Conservation (phyloP, 495 filamentous ascomycete species). For the Ramalina intermedia region DNA sequence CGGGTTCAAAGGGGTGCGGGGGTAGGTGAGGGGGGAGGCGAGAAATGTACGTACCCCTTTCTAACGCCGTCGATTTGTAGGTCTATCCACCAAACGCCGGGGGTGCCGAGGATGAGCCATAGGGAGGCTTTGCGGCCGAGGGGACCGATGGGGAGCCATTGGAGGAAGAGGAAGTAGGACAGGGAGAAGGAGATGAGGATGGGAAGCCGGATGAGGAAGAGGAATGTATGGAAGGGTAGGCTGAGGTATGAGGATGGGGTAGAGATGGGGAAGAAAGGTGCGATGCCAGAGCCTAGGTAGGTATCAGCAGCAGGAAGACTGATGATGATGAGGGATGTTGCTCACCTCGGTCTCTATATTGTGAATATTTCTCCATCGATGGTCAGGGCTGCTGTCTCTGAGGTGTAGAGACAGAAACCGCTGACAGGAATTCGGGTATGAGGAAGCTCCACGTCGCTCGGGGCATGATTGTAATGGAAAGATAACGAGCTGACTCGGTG, state of each 20-base stretch:
- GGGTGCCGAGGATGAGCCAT: slow-evolving; percentile 73
- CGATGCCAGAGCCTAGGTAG: slow-evolving; percentile 73
- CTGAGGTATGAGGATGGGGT: slow-evolving; percentile 43
- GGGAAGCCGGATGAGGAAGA: slow-evolving; percentile 71
- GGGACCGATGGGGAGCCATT: slow-evolving; percentile 75
- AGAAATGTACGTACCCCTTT: slow-evolving; percentile 45
- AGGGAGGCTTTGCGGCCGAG: slow-evolving; percentile 65
- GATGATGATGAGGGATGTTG: neutral
- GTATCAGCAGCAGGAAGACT: slow-evolving; percentile 3
- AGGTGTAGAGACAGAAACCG: too few species aligned
- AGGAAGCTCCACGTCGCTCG: too few species aligned
- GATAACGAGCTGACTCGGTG: too few species aligned
- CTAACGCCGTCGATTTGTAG: slow-evolving; percentile 89
- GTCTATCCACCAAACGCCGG: slow-evolving; percentile 96
- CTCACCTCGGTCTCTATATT: slow-evolving; percentile 85
- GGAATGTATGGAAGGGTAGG: slow-evolving; percentile 47
- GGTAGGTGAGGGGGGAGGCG: too few species aligned
- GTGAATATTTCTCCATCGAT: slow-evolving; percentile 90
- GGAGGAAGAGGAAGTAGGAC: slow-evolving; percentile 65
- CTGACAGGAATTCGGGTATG: too few species aligned
- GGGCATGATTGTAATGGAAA: too few species aligned
- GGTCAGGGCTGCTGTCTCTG: neutral
- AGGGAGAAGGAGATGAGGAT: slow-evolving; percentile 53
- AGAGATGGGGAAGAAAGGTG: slow-evolving; percentile 78
- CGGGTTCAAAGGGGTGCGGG: neutral